These are phyloP conservation scores for Ettlia oleoabundans DNA, from an alignment of 139 green algal species.

Conservation along the genomic window DNA sequence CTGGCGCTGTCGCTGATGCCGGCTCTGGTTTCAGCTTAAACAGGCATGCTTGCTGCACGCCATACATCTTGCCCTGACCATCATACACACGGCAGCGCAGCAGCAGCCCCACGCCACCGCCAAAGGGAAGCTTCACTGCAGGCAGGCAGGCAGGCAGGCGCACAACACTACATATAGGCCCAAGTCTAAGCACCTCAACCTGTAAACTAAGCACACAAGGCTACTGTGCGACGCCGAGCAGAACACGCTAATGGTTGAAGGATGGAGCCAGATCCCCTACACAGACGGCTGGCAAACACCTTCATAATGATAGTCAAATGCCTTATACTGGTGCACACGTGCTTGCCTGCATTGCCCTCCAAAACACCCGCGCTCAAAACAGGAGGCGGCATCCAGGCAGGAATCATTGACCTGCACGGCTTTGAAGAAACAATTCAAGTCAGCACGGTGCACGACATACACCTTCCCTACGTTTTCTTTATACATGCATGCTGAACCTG, in stretches of 20 bases:
- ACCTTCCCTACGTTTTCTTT: no score
- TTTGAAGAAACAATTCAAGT: not conserved
- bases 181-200: no score
- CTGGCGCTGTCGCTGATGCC: not conserved
- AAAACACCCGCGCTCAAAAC: conserved; percentile 23
- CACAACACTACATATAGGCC: not conserved
- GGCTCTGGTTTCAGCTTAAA: not conserved
- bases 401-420: conserved; percentile 19
- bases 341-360: conserved; percentile 33
- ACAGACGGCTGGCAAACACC: no score
- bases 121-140: conserved; percentile 6
- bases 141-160: not conserved
- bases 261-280: no score
- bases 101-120: conserved; percentile 28
- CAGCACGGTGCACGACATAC: no score
- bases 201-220: no score
- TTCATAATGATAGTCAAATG: no score
- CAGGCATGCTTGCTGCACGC: conserved; percentile 36
- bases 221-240: no score
- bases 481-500: no score
- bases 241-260: no score
- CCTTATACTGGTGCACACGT: no score
- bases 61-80: not conserved
- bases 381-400: conserved; percentile 22
- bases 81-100: conserved; percentile 32